Conservation (phyloP, 305 asterid species). For the Solanum hybrid region DNA sequence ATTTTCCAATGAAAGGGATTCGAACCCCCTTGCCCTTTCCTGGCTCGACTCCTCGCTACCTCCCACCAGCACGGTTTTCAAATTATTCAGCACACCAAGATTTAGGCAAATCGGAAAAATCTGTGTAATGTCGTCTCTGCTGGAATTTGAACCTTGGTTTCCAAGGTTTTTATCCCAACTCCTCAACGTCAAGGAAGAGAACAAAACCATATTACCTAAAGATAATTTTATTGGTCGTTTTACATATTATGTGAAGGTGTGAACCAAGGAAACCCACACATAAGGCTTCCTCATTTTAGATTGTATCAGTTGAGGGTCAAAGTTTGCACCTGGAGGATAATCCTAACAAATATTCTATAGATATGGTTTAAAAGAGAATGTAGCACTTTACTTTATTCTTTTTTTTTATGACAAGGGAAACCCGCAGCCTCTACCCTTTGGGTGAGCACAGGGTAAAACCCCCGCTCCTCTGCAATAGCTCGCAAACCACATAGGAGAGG, state of each 20-base stretch:
- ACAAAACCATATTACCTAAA: neutral
- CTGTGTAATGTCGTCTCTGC: neutral
- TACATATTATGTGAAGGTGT: neutral
- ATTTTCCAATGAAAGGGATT: neutral
- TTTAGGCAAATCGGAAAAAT: neutral
- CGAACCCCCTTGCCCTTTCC: neutral
- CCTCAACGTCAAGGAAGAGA: neutral
- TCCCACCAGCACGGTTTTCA: neutral
- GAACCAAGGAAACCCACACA: neutral
- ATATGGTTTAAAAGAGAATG: neutral
- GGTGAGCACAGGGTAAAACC: too few species aligned
- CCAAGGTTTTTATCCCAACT: neutral
- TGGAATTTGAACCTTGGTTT: neutral
- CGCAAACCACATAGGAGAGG: too few species aligned
- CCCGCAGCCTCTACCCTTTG: too few species aligned
- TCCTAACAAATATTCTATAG: neutral
- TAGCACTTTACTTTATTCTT: neutral
- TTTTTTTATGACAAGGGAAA: neutral
- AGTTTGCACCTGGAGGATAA: neutral
- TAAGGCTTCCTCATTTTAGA: neutral
- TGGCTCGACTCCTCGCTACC: neutral
- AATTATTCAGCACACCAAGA: neutral
- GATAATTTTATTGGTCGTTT: neutral
- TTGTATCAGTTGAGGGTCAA: neutral
- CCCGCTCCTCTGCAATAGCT: too few species aligned